Conservation (phyloP, 164 flowering plant species). For the Sextonia rubra region DNA sequence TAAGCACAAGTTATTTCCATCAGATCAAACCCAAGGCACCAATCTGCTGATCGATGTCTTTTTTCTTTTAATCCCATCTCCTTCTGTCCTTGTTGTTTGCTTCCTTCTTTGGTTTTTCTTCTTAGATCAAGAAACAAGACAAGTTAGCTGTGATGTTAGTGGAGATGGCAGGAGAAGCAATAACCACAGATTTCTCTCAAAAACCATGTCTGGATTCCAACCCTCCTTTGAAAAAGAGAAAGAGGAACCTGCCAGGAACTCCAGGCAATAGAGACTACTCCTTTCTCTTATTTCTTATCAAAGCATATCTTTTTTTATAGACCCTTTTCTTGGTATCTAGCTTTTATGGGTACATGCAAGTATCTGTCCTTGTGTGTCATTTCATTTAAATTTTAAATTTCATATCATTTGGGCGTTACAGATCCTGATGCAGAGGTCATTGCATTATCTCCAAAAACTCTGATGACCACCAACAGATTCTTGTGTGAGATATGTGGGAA, state of each 20-base stretch:
- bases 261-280: slow-evolving; percentile 42
- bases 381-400: neutral
- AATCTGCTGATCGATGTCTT: slow-evolving; percentile 16
- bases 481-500: slow-evolving; percentile 93
- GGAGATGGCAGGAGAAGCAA: slow-evolving; percentile 52
- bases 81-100: neutral
- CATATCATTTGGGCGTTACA: slow-evolving; percentile 11
- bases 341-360: slow-evolving; percentile 1
- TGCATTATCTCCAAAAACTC: slow-evolving; percentile 84
- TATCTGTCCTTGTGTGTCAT: neutral
- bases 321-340: neutral
- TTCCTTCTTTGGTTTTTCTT: neutral
- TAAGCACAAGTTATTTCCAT: neutral
- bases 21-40: slow-evolving; percentile 12
- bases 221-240: slow-evolving; percentile 42
- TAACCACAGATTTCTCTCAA: slow-evolving; percentile 40
- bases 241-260: slow-evolving; percentile 79
- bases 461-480: slow-evolving; percentile 95
- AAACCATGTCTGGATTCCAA: slow-evolving; percentile 39
- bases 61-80: slow-evolving; percentile 17
- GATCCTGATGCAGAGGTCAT: slow-evolving; percentile 98
- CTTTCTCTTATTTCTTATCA: neutral
- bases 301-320: neutral
- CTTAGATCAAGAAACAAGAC: slow-evolving; percentile 9
- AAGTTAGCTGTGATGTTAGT: slow-evolving; percentile 15